Evolutionary conservation across 257 asterid genomes (phyloP), one percentile per base, ranked within the genome.

Genomic region (Lycium barbarum): DNA sequence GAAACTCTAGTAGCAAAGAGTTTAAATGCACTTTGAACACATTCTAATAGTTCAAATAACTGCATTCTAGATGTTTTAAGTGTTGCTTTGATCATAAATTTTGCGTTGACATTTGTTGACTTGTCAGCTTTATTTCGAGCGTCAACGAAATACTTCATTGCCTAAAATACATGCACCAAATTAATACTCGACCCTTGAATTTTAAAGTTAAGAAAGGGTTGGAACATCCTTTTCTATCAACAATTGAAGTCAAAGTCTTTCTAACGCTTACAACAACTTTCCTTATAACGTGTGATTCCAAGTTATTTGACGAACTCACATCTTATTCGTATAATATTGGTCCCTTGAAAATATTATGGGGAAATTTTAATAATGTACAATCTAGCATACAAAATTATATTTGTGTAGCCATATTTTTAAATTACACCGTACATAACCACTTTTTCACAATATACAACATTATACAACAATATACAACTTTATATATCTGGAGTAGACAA

Each of bases 161-260:
- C 5, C 43, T 20, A 47, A 74, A 74, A 12, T 74, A 14, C 61
- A n/a, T 47, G 81, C 10, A 73, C 38, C n/a, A 47, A 47, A 6
- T 74, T 49, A 58, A 17, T 18, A 58, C 10, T 18, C 10, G 2
- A 58, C 65, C 45, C 45, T 40, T 40, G 6, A 40, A 40, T 40
- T 40, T 40, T 40, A 40, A 40, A 40, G 76, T 15, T 38, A 15
- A 68, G 33, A 26, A 38, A 38, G 15, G 47, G 20, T 18, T 9
- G 10, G 17, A 3, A 73, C 80, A 2, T 9, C 26, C 6, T 45
- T 45, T 18, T 54, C 33, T 12, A 7, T 67, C 9, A 66, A 49
- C 20, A 10, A n/a, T 49, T 74, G 61, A 73, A 47, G 59, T 49
- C 40, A 14, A 35, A 74, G 81, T 74, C 81, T 47, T 73, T 20